A percentile compares a stretch with the other conserved stretches of the same genome.
phyloP scores from a whole-genome alignment of 805 yeast species.

The Suhomyces vadensis region DNA sequence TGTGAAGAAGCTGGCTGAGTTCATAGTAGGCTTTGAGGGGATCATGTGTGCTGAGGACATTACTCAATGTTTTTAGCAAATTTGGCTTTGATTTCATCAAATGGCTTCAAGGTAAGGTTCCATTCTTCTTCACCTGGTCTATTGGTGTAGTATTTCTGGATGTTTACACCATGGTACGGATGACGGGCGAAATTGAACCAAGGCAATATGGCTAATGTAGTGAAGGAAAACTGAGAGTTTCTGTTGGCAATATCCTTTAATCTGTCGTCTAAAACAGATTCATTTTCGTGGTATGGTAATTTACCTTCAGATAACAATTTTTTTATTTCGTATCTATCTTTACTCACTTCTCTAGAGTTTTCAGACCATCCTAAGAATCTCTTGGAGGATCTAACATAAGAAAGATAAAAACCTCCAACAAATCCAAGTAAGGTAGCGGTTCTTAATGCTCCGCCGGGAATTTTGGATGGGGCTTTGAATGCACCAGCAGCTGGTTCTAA shows the following conservation, averaged over 20 bases:
- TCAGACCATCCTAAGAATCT: slow-evolving; percentile 81
- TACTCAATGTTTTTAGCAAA: slow-evolving; percentile 29
- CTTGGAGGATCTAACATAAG: slow-evolving; percentile 65
- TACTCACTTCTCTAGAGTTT: slow-evolving; percentile 65
- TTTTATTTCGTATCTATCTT: slow-evolving; percentile 75
- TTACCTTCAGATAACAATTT: slow-evolving; percentile 61
- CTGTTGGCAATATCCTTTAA: slow-evolving; percentile 73
- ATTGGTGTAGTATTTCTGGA: slow-evolving; percentile 43
- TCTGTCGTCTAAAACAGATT: slow-evolving; percentile 56
- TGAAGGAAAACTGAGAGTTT: slow-evolving; percentile 72
- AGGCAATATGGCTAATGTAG: slow-evolving; percentile 62
- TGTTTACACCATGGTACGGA: slow-evolving; percentile 78
- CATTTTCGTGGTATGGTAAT: slow-evolving; percentile 67
- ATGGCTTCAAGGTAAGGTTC: slow-evolving; percentile 55
- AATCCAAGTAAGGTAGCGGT: slow-evolving; percentile 63
- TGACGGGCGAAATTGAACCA: slow-evolving; percentile 83
- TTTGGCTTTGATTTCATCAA: slow-evolving; percentile 46
- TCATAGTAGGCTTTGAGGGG: too few species aligned
- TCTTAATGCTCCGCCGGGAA: slow-evolving; percentile 58
- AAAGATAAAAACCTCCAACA: slow-evolving; percentile 70
- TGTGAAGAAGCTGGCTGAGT: too few species aligned
- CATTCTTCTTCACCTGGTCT: slow-evolving; percentile 61
- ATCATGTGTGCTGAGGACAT: too few species aligned
- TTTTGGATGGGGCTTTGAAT: slow-evolving; percentile 47
- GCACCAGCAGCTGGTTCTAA: slow-evolving; percentile 45